These are phyloP conservation scores for Sphaerulina musiva DNA, from an alignment of 2,329 filamentous ascomycete genomes.

Conservation along the genomic window DNA sequence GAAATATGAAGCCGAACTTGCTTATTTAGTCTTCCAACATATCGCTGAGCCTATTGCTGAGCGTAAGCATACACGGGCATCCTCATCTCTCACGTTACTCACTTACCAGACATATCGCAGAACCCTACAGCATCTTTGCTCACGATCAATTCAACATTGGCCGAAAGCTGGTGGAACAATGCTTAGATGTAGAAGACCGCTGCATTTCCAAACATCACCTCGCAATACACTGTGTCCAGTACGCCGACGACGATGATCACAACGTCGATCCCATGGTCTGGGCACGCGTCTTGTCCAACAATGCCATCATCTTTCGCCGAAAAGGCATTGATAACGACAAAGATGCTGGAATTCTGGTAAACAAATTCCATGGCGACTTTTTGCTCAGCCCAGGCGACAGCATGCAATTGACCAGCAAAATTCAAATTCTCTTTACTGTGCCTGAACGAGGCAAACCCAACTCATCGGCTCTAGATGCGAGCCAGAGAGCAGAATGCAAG, in stretches of 20 bases:
- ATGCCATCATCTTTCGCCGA: conserved; percentile 37
- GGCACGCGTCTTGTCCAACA: conserved; percentile 41
- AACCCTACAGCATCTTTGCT: conserved; percentile 1
- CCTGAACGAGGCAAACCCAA: not conserved
- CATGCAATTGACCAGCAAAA: conserved; percentile 30
- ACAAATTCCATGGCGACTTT: conserved; percentile 32
- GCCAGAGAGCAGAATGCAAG: conserved; percentile 6
- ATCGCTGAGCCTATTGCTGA: conserved; percentile 8
- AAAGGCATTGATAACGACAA: conserved; percentile 22
- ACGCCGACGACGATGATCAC: conserved; percentile 34
- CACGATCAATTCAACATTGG: conserved; percentile 30
- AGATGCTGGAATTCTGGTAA: conserved; percentile 25
- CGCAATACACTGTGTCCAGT: conserved; percentile 43
- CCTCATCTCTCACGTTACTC: not conserved
- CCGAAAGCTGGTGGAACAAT: conserved; percentile 22
- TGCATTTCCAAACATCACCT: conserved; percentile 44
- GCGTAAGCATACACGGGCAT: not conserved
- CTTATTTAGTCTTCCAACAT: conserved; percentile 11
- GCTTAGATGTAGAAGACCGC: conserved; percentile 25
- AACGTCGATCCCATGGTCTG: conserved; percentile 44
- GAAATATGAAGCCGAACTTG: not conserved
- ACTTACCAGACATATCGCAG: conserved; percentile 1
- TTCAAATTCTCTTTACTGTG: conserved; percentile 28
- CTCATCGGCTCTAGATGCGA: conserved; percentile 1
- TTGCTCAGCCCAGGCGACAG: conserved; percentile 42